Conservation (phyloP, 495 filamentous ascomycete species). For the Pseudevernia furfuracea region DNA sequence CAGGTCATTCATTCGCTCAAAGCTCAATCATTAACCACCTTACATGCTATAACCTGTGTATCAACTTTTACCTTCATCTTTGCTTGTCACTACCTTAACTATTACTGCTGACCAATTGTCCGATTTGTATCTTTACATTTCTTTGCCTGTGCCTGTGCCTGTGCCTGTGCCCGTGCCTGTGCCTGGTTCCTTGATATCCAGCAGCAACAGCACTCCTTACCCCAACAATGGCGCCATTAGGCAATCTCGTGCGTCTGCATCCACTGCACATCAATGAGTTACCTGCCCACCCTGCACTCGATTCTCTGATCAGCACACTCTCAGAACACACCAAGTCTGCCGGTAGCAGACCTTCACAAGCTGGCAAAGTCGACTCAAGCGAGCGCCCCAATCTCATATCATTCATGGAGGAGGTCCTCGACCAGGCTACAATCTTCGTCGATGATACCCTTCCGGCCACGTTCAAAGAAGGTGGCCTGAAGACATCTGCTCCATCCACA, state of each 20-base stretch:
- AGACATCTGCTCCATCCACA: conserved; percentile 40
- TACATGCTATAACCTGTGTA: neutral
- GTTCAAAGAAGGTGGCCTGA: conserved; percentile 39
- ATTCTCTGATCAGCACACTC: neutral
- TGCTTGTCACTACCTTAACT: neutral
- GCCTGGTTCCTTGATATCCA: neutral
- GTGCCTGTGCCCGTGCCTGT: neutral
- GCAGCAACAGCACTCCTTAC: conserved; percentile 3
- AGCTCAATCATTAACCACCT: neutral
- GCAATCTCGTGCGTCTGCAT: conserved; percentile 23
- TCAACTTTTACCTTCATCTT: neutral
- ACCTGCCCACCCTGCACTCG: conserved; percentile 23
- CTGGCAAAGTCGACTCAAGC: neutral
- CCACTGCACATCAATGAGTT: conserved; percentile 23
- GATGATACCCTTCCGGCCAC: conserved; percentile 23
- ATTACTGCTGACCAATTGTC: neutral
- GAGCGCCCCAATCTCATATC: conserved; percentile 18
- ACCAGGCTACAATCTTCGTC: conserved; percentile 22
- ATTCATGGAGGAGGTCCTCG: conserved; percentile 25
- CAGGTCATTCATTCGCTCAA: neutral
- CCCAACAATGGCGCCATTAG: conserved; percentile 20
- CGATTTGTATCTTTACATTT: neutral
- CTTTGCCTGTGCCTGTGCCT: neutral
- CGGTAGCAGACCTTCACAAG: neutral
- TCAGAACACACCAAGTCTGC: neutral